phyloP scores from a whole-genome alignment of 192 early-diverging fungal genomes.

The Coemansia sp. region DNA sequence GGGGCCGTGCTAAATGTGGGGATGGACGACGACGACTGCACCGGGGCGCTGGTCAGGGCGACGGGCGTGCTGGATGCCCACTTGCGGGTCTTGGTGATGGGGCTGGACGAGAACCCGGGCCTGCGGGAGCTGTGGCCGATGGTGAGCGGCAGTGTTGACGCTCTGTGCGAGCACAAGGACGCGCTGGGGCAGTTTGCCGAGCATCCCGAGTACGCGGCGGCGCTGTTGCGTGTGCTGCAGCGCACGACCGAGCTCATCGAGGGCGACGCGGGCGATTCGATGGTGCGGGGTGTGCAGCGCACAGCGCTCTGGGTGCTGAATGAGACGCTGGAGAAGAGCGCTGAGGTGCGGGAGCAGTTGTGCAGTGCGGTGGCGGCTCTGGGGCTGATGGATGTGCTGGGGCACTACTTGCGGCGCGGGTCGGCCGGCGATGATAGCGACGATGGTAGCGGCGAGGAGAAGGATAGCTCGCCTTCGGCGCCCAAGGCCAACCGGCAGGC shows the following conservation, averaged over 20 bases:
- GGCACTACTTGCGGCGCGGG: constrained; percentile 6
- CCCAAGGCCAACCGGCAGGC: constrained; percentile 14
- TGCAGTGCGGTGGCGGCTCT: constrained; percentile 18
- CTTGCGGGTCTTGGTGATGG: constrained; percentile 12
- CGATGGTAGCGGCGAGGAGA: constrained; percentile 3
- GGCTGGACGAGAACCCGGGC: not conserved
- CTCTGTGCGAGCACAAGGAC: constrained; percentile 24
- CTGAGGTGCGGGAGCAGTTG: constrained; percentile 20
- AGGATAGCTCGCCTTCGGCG: constrained; percentile 22
- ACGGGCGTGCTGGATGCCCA: constrained; percentile 15
- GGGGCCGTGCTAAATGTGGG: constrained; percentile 35
- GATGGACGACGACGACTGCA: constrained; percentile 14
- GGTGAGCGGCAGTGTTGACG: constrained; percentile 26
- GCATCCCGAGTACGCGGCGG: constrained; percentile 5
- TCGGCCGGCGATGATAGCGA: not conserved
- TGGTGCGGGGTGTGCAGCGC: constrained; percentile 16
- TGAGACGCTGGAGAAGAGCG: constrained; percentile 35
- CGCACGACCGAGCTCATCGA: constrained; percentile 1
- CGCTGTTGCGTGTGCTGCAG: constrained; percentile 9
- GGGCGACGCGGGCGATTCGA: not conserved
- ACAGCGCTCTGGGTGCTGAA: constrained; percentile 38
- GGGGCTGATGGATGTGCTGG: constrained; percentile 23
- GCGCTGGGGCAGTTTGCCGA: constrained; percentile 11
- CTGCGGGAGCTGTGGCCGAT: constrained; percentile 12
- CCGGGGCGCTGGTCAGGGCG: constrained; percentile 8